Base-by-base conservation (phyloP, 306 rosid genomes). In the Vigna hirtella region DNA sequence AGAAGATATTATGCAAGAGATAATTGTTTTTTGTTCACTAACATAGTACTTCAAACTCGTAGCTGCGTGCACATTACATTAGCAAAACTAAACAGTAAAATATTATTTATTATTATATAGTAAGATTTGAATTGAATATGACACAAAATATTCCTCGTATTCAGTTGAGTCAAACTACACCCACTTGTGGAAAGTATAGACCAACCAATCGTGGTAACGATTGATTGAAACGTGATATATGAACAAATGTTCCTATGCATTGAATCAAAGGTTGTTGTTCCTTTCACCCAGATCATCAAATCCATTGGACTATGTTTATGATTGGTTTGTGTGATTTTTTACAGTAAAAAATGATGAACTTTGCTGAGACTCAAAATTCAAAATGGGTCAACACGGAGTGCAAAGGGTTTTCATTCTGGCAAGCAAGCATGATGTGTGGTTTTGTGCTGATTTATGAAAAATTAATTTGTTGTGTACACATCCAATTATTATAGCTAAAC, bases 181-280 rank as follows among this genome's bases (percentile, higher is more conserved):
- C 32, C 26, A 57, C 1, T 4, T 30, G 34, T 30, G 5, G 34
- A 30, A 26, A 30, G 34, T 30, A 4, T 30, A 30, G 5, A 30
- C 4, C 34, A 24, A 26, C 7, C 8, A 17, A 28, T 61, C 0
- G 17, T 14, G 43, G 43, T 30, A 30, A 15, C 34, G 20, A 28
- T 30, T 61, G 66, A 59, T 6, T 4, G 38, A 6, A 59, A 28
- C 42, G 4, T 59, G 18, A 6, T 5, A 7, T 14, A 30, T 26
- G 38, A 63, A 12, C 24, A 72, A 17, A 20, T 0, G 38, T 20
- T 20, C 13, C 2, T 7, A 38, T 56, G 9, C 24, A 22, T 53
- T 53, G 52, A 55, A 72, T 55, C 45, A 24, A 18, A 38, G 52
- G 24, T 18, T 10, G 66, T n/a, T 38, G 66, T 72, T 56, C 28